Percentiles rank a stretch among this genome's conserved stretches.
Evolutionary conservation across 441 rosid genomes (phyloP).

Genomic region (Populus trichocarpa): DNA sequence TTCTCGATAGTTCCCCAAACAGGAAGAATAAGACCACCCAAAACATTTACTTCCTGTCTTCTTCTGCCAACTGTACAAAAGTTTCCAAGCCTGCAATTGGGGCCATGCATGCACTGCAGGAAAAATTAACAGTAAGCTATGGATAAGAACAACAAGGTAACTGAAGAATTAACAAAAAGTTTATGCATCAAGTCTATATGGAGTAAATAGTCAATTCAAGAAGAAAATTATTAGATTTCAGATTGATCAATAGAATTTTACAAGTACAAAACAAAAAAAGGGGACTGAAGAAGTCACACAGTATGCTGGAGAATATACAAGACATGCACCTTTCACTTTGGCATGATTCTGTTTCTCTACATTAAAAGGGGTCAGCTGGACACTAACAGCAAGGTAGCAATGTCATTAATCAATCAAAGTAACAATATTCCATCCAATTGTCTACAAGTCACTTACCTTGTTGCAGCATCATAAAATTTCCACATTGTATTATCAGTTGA

Average conservation of each 20-base stretch:
- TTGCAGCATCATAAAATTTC: too few species aligned
- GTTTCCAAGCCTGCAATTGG: slow-evolving; percentile 82
- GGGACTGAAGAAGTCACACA: neutral
- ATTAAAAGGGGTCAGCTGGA: neutral
- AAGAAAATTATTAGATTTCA: neutral
- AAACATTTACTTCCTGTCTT: slow-evolving; percentile 88
- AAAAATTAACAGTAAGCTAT: slow-evolving; percentile 15
- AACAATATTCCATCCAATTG: neutral
- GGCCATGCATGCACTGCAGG: slow-evolving; percentile 98
- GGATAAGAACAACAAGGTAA: slow-evolving; percentile 3
- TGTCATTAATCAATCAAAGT: neutral
- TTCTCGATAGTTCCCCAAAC: slow-evolving; percentile 98
- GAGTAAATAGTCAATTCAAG: neutral
- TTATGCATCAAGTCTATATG: neutral
- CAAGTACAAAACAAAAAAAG: neutral
- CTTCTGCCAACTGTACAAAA: slow-evolving; percentile 95
- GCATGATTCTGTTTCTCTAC: neutral
- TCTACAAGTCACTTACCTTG: neutral
- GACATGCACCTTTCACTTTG: neutral
- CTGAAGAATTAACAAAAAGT: neutral
- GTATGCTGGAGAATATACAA: neutral
- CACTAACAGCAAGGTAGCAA: neutral
- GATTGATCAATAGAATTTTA: neutral
- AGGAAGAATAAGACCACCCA: slow-evolving; percentile 98
- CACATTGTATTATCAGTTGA: too few species aligned